Base-by-base conservation (phyloP, 2,329 filamentous ascomycete genomes). In the Dothidotthia symphoricarpi region DNA sequence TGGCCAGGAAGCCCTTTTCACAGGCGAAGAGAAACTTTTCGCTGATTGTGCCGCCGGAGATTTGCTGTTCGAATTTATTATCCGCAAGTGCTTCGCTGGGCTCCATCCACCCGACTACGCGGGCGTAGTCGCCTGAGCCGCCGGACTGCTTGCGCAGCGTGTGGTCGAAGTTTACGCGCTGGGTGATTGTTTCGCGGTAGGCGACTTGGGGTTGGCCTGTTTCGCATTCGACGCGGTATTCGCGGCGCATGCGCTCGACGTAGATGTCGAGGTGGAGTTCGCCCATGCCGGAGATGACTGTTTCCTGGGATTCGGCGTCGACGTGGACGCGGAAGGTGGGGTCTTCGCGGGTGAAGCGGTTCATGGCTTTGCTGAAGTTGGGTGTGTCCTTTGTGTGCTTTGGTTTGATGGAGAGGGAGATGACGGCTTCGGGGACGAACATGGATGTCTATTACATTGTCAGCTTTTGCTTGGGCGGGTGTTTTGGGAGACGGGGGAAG, bases 351-450 rank as follows among this genome's bases (percentile, higher is more conserved):
- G 96, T 91, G 80, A 98, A 98, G 55, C 93, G 87, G 67, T 91
- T 93, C 83, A 98, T 97, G 54, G 93, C 93, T 74, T 98, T 98
- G 63, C 85, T 90, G 77, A 98, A 98, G 74, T 94, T 93, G 64
- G 88, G 82, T 41, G 85, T 83, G 60, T 98, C 91, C 67, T 88
- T 93, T 65, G 80, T 89, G 67, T 88, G 83, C 77, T 97, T 97
- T 31, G 93, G 93, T 70, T 88, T 89, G 75, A 98, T 97, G 15
- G 90, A 96, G 28, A 98, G 82, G 13, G 91, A 97, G 71, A 98
- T 96, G 74, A 98, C 93, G 19, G 93, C 88, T 65, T 98, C 93
- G 7, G 93, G 93, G 29, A 98, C 91, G 67, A 88, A 91, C 93
- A 98, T 98, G 55, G 89, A 95, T 30, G 87, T 86, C 61, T 68